These are phyloP conservation scores for Neofusicoccum parvum DNA, from an alignment of 2,329 filamentous ascomycete species.

Conservation along the genomic window DNA sequence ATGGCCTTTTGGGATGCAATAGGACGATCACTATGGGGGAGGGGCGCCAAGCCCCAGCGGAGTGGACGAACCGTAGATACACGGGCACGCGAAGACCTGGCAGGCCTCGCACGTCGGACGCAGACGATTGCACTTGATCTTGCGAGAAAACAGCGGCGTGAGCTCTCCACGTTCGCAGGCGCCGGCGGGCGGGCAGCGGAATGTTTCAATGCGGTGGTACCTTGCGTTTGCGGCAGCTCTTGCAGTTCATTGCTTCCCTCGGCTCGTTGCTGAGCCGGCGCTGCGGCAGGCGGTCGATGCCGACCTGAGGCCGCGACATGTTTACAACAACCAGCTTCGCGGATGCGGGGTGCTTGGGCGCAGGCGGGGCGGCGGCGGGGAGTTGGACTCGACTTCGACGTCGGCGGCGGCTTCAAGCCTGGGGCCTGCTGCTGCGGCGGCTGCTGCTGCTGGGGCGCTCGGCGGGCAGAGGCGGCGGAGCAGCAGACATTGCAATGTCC, in stretches of 20 bases:
- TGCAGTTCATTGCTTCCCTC: slow-evolving; percentile 93
- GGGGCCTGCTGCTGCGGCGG: background rate
- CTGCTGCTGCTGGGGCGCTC: slow-evolving; percentile 9
- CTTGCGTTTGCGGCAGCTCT: slow-evolving; percentile 90
- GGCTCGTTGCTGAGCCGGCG: slow-evolving; percentile 73
- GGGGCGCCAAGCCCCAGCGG: slow-evolving; percentile 14
- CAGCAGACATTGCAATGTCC: slow-evolving; percentile 15
- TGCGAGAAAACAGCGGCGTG: slow-evolving; percentile 18
- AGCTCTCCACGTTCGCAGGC: slow-evolving; percentile 9
- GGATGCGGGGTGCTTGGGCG: background rate
- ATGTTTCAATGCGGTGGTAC: slow-evolving; percentile 48
- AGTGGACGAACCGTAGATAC: slow-evolving; percentile 72
- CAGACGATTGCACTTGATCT: slow-evolving; percentile 92
- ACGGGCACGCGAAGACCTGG: slow-evolving; percentile 84
- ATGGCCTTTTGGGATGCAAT: slow-evolving; percentile 3
- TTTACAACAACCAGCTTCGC: background rate
- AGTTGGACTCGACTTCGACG: background rate
- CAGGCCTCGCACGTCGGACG: slow-evolving; percentile 86
- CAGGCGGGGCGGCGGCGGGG: background rate
- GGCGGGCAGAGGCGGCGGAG: background rate
- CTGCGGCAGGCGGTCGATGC: slow-evolving; percentile 76
- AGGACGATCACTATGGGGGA: slow-evolving; percentile 21
- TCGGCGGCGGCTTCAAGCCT: background rate
- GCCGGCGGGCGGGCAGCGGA: slow-evolving; percentile 20
- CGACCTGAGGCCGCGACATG: slow-evolving; percentile 70